phyloP scores from a whole-genome alignment of 2,329 filamentous ascomycete genomes.

The Colletotrichum coccodes region DNA sequence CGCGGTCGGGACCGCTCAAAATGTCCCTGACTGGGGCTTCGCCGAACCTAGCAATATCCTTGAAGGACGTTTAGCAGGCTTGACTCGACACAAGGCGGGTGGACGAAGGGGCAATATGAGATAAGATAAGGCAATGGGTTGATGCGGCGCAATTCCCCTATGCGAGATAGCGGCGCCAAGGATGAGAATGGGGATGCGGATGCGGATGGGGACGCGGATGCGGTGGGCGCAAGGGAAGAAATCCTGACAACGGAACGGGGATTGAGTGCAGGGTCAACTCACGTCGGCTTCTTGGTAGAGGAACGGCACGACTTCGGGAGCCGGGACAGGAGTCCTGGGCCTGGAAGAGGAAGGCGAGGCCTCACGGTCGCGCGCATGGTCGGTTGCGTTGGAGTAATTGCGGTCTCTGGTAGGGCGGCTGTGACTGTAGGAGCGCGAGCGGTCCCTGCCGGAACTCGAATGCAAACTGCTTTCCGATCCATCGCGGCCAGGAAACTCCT shows the following conservation, averaged over 20 bases:
- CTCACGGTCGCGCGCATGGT: constrained; percentile 71
- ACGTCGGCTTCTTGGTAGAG: constrained; percentile 89
- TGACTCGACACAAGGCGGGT: constrained; percentile 25
- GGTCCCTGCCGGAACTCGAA: constrained; percentile 65
- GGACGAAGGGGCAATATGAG: constrained; percentile 23
- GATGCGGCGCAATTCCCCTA: constrained; percentile 29
- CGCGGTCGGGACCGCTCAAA: constrained; percentile 75
- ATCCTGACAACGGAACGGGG: constrained; percentile 29
- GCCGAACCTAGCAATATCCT: constrained; percentile 82
- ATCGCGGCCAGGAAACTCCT: constrained; percentile 81
- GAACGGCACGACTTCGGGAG: constrained; percentile 97
- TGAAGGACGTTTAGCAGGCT: constrained; percentile 31
- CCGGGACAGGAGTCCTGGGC: constrained; percentile 85
- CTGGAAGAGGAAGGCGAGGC: constrained; percentile 80
- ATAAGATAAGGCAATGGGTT: constrained; percentile 30
- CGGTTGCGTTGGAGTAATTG: constrained; percentile 81
- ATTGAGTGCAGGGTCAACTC: constrained; percentile 48
- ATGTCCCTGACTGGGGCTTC: constrained; percentile 80
- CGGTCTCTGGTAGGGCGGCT: constrained; percentile 71
- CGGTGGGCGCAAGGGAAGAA: constrained; percentile 7
- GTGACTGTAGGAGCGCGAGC: constrained; percentile 71
- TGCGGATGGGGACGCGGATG: constrained; percentile 19
- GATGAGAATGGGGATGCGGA: constrained; percentile 22
- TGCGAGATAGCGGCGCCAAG: constrained; percentile 31
- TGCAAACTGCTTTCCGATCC: constrained; percentile 77